These are phyloP conservation scores for Penicillium lagena DNA, from an alignment of 495 filamentous ascomycete genomes.

Conservation along the genomic window DNA sequence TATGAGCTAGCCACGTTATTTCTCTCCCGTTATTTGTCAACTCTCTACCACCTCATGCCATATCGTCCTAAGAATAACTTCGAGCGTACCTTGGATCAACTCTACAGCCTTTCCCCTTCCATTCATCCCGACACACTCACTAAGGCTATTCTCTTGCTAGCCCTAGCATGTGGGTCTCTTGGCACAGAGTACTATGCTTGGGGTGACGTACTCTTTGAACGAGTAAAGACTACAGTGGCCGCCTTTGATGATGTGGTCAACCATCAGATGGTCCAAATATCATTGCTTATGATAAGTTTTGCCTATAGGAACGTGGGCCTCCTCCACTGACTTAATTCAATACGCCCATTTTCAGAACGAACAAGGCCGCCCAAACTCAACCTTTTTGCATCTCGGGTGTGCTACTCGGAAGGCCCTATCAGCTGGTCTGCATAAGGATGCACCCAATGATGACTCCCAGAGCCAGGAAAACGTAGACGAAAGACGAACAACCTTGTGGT, in stretches of 20 bases:
- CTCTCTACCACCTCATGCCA: conserved; percentile 28
- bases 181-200: conserved; percentile 29
- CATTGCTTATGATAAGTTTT: conserved; percentile 39
- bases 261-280: conserved; percentile 35
- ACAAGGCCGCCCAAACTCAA: conserved; percentile 36
- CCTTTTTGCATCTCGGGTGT: conserved; percentile 32
- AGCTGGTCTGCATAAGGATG: conserved; percentile 38
- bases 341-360: conserved; percentile 39
- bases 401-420: conserved; percentile 35
- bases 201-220: conserved; percentile 35
- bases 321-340: conserved; percentile 1
- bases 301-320: not conserved
- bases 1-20: conserved; percentile 28
- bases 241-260: conserved; percentile 37
- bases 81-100: conserved; percentile 20
- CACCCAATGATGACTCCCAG: conserved; percentile 18
- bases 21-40: conserved; percentile 25
- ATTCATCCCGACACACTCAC: conserved; percentile 16
- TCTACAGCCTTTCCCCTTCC: conserved; percentile 21
- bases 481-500: conserved; percentile 36
- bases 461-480: conserved; percentile 24
- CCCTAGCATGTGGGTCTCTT: conserved; percentile 25
- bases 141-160: conserved; percentile 24
- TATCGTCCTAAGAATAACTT: conserved; percentile 22
- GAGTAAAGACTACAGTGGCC: conserved; percentile 28